Base-by-base conservation (phyloP, 306 rosid species). In the Crotalaria pallida region DNA sequence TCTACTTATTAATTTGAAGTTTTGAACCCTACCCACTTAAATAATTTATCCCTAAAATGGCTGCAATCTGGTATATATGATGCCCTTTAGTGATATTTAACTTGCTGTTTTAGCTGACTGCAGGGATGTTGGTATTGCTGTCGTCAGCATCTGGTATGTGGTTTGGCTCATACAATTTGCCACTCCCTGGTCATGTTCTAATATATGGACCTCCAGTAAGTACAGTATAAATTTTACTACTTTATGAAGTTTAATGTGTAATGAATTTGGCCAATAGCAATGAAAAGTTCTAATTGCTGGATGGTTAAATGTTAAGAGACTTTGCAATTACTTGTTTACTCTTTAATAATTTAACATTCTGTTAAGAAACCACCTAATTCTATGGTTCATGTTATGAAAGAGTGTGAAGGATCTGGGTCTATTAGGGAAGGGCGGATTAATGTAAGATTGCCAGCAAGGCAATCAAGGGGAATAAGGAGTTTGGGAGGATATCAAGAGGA, bases 131-230 rank as follows among this genome's bases (percentile, higher is more conserved):
- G 72, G 81, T 90, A 58, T 84, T 90, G 88, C 60, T 93, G 75
- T 82, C 97, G 63, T 87, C 90, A 47, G 79, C 84, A 58, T 85
- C 85, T 58, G 92, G 90, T 67, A 53, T 77, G 86, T 90, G 93
- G 92, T 88, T 93, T 79, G 82, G 88, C 82, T 81, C 94, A 48
- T 72, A 84, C 63, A 60, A 85, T 58, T 79, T 93, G 52, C 96
- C 92, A 43, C 87, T 93, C 71, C 97, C 98, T 33, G 98, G 98
- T 34, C 93, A 93, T 80, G 82, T 88, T 79, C 82, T 93, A 47
- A 78, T 93, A 68, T 75, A 84, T 79, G 98, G 97, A 79, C 98
- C 98, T 58, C 58, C 97, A n/a, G 98, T 93, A 82, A 84, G 98
- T 88, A 29, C 59, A 56, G 53, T 50, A 68, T 79, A 55, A 31